These are phyloP conservation scores for Coprinellus micaceus DNA, from an alignment of 768 basidiomycete genomes.

Conservation along the genomic window DNA sequence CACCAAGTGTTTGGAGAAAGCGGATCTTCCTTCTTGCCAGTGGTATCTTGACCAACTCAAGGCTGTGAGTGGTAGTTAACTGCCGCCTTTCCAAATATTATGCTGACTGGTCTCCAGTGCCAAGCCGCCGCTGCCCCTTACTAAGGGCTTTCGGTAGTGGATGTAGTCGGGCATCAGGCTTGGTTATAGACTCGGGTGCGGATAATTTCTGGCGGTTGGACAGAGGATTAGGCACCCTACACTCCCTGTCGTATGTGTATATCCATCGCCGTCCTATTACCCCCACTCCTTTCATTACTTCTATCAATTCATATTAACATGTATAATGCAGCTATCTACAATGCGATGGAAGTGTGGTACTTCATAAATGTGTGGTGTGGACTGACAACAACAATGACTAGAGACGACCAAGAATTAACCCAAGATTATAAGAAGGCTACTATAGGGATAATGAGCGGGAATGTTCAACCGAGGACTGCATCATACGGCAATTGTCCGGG, in stretches of 20 bases:
- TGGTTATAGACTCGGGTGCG: not conserved
- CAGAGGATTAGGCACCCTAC: not conserved
- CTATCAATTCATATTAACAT: constrained; percentile 1
- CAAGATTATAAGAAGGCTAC: no score
- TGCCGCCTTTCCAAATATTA: not conserved
- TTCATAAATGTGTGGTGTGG: not conserved
- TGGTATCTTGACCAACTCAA: constrained; percentile 90
- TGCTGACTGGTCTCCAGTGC: constrained; percentile 43
- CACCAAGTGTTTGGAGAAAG: constrained; percentile 80
- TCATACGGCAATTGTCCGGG: no score
- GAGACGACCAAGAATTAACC: no score
- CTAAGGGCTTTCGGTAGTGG: constrained; percentile 16
- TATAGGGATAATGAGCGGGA: no score
- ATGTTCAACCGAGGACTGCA: no score
- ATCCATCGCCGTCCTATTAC: constrained; percentile 1
- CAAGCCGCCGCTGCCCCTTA: constrained; percentile 64
- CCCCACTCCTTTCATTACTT: not conserved
- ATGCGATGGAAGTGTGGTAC: not conserved
- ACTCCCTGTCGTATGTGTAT: constrained; percentile 1
- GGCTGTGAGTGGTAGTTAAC: constrained; percentile 51
- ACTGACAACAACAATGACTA: not conserved
- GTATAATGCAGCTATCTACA: not conserved
- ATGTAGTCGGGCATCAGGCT: not conserved
- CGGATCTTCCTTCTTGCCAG: constrained; percentile 71
- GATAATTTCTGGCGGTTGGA: not conserved